Evolutionary conservation across 495 filamentous ascomycete genomes (phyloP).

Genomic region (Physcia stellaris): DNA sequence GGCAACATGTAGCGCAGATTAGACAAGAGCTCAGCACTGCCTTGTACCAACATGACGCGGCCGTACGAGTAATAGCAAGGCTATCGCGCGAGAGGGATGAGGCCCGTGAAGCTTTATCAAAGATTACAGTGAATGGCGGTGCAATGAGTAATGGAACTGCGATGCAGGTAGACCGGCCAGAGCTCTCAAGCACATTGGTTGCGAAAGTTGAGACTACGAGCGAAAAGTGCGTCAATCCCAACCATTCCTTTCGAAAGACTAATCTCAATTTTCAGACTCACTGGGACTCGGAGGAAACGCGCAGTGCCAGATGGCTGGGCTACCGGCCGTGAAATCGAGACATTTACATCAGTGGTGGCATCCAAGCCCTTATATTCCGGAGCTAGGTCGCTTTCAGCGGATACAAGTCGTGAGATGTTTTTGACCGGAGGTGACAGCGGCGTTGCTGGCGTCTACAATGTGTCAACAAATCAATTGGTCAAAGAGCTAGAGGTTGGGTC

Average conservation of each 20-base stretch:
- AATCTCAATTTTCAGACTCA: conserved; percentile 43
- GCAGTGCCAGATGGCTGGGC: conserved; percentile 75
- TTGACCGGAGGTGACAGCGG: conserved; percentile 71
- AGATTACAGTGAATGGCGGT: conserved; percentile 52
- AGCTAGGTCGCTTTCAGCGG: conserved; percentile 50
- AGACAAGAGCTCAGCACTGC: conserved; percentile 87
- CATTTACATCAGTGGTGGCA: conserved; percentile 45
- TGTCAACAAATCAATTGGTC: conserved; percentile 54
- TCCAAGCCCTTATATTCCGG: conserved; percentile 53
- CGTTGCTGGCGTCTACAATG: conserved; percentile 63
- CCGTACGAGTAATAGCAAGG: conserved; percentile 81
- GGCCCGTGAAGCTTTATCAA: conserved; percentile 80
- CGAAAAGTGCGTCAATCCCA: conserved; percentile 43
- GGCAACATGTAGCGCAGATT: conserved; percentile 77
- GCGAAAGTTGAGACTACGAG: conserved; percentile 68
- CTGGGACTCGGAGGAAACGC: conserved; percentile 75
- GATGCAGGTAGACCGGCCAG: conserved; percentile 77
- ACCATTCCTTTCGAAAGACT: not conserved
- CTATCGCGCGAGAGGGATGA: conserved; percentile 83
- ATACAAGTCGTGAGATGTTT: conserved; percentile 52
- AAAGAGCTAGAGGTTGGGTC: conserved; percentile 47
- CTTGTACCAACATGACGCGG: conserved; percentile 93
- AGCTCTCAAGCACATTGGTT: conserved; percentile 55
- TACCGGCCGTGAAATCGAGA: conserved; percentile 54
- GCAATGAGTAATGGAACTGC: conserved; percentile 51